A percentile compares a stretch with the other conserved stretches of the same genome.
phyloP scores from a whole-genome alignment of 1,284 basidiomycete genomes.

The Apiotrichum akiyoshidainum region DNA sequence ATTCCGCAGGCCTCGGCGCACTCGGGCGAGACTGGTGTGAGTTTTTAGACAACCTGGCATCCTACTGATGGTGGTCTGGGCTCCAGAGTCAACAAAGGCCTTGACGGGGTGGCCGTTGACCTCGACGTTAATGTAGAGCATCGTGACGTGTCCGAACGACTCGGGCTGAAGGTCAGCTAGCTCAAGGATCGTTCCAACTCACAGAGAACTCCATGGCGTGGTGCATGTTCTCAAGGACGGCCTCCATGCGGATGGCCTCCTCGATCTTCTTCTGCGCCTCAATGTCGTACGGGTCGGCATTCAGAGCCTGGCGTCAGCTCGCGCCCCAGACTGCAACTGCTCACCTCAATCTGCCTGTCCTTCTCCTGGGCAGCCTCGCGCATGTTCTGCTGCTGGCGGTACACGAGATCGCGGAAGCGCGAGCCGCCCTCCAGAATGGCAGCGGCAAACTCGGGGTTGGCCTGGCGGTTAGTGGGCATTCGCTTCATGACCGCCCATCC shows the following conservation, averaged over 20 bases:
- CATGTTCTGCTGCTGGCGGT: slow-evolving; percentile 62
- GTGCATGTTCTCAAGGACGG: slow-evolving; percentile 84
- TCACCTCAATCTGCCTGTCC: slow-evolving; percentile 62
- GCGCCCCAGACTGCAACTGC: slow-evolving; percentile 26
- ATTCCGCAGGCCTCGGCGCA: slow-evolving; percentile 91
- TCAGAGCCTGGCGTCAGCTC: slow-evolving; percentile 53
- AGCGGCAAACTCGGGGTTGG: slow-evolving; percentile 71
- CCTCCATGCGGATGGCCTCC: slow-evolving; percentile 85
- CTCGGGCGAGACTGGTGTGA: slow-evolving; percentile 76
- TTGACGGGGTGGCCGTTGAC: slow-evolving; percentile 88
- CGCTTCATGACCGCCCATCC: slow-evolving; percentile 19
- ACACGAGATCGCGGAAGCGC: slow-evolving; percentile 70
- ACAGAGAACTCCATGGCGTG: slow-evolving; percentile 82
- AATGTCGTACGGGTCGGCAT: slow-evolving; percentile 83
- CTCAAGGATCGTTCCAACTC: slow-evolving; percentile 37
- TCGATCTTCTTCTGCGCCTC: slow-evolving; percentile 89
- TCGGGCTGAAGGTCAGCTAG: slow-evolving; percentile 63
- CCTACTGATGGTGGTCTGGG: slow-evolving; percentile 93
- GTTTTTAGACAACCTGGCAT: slow-evolving; percentile 15
- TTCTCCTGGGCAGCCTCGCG: slow-evolving; percentile 58
- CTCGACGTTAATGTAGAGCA: slow-evolving; percentile 81
- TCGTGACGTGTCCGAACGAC: slow-evolving; percentile 87
- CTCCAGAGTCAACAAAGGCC: slow-evolving; percentile 97
- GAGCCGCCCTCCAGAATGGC: slow-evolving; percentile 67
- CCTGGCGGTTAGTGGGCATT: slow-evolving; percentile 50